These are phyloP conservation scores for Penicillium sp. DNA, from an alignment of 2,329 filamentous ascomycete species.

Conservation along the genomic window DNA sequence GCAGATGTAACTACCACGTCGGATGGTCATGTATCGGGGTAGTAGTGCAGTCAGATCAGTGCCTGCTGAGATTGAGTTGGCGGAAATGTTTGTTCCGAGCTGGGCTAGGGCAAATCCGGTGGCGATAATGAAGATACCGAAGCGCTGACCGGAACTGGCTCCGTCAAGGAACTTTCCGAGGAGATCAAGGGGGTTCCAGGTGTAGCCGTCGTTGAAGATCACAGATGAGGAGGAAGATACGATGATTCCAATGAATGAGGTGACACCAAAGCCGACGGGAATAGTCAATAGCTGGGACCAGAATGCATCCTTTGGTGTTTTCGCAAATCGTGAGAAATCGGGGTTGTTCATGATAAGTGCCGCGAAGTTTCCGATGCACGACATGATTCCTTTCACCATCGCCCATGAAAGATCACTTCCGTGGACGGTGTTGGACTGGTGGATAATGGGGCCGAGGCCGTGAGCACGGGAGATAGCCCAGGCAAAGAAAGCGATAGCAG, in stretches of 20 bases:
- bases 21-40: conserved; percentile 78
- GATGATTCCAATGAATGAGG: conserved; percentile 81
- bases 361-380: conserved; percentile 84
- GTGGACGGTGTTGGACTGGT: conserved; percentile 61
- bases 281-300: conserved; percentile 79
- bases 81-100: conserved; percentile 82
- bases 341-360: conserved; percentile 78
- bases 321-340: conserved; percentile 82
- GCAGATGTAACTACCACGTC: conserved; percentile 83
- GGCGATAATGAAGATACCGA: conserved; percentile 73
- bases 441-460: conserved; percentile 78
- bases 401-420: conserved; percentile 76
- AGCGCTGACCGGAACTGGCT: conserved; percentile 66
- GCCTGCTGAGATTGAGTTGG: conserved; percentile 80
- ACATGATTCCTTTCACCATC: conserved; percentile 84
- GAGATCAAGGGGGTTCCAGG: conserved; percentile 72
- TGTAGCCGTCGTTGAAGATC: conserved; percentile 61
- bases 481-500: conserved; percentile 82
- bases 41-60: conserved; percentile 80
- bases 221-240: conserved; percentile 67
- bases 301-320: conserved; percentile 71
- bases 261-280: conserved; percentile 70
- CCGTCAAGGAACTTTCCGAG: conserved; percentile 68
- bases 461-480: conserved; percentile 82
- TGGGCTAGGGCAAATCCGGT: conserved; percentile 73